Base-by-base conservation (phyloP, 2,329 filamentous ascomycete genomes). In the Penicillium psychrosexuale region DNA sequence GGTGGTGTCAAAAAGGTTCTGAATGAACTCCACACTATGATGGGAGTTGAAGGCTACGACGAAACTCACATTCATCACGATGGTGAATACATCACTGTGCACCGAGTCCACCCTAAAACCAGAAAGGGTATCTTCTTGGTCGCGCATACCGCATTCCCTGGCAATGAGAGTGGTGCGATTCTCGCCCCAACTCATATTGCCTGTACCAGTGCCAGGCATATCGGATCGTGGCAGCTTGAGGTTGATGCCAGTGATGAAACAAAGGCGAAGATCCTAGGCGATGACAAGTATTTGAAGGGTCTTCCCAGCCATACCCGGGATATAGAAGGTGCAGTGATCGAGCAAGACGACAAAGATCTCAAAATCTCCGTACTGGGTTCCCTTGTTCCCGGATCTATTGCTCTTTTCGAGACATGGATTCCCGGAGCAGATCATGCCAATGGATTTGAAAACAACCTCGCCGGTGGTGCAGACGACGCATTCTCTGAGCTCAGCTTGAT, bases 41-140 rank as follows among this genome's bases (percentile, higher is more conserved):
- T 99, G 94, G 94, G 94, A 59, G 89, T 91, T 68, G 91, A 97
- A 61, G 89, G 89, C 19, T 99, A 96, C 69, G 88, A 92, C 53
- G 94, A 99, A 73, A 96, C 91, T 8, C 93, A 97, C 68, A 91
- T 99, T 50, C 93, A 99, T 69, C 94, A 99, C 70, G 92, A 97
- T 61, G 89, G 90, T 53, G 89, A 99, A 72, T 97, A 96, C 69
- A 89, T 99, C 67, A 99, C 94, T 0, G 91, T 99, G 7, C 94
- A 99, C 72, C 83, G 95, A 58, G 91, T 97, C 3, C 92, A 99
- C 68, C 94, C 93, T 0, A 86, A 90, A 69, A 95, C 90, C 1
- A 84, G 94, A 55, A 96, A 94, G 71, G 94, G 94, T 0, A 93
- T 96, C 73, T 97, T 97, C 74, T 78, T 97, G 44, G 92, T 99